Evolutionary conservation across 2,329 filamentous ascomycete genomes (phyloP).

Genomic region (Plectosphaerella cucumerina): DNA sequence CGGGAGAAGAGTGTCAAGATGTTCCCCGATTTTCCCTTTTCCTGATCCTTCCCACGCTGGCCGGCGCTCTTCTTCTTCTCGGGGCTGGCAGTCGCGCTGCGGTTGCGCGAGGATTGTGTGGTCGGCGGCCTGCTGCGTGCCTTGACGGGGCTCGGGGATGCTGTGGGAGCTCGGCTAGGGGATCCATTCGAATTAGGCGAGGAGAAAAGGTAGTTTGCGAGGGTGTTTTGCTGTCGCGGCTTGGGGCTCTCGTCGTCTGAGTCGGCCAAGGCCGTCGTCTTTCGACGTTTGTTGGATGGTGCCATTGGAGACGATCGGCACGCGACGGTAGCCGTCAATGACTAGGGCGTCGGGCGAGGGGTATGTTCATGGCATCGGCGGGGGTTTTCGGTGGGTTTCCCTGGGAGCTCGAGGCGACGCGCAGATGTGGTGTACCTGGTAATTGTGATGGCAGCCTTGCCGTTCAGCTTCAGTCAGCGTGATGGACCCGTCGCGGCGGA

Average conservation of each 20-base stretch:
- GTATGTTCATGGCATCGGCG: neutral
- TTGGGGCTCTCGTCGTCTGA: slow-evolving; percentile 48
- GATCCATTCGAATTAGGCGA: slow-evolving; percentile 39
- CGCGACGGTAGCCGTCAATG: neutral
- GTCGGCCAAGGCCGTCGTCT: slow-evolving; percentile 48
- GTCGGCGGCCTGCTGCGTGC: slow-evolving; percentile 22
- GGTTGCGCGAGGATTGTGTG: slow-evolving; percentile 20
- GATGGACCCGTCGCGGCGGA: too few species aligned
- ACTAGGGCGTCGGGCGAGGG: neutral
- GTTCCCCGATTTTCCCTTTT: slow-evolving; percentile 52
- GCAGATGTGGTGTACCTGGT: neutral
- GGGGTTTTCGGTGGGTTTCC: neutral
- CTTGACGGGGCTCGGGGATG: slow-evolving; percentile 39
- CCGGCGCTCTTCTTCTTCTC: slow-evolving; percentile 37
- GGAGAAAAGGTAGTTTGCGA: slow-evolving; percentile 50
- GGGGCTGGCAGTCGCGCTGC: slow-evolving; percentile 41
- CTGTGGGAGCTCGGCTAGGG: slow-evolving; percentile 23
- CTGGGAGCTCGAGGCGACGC: neutral
- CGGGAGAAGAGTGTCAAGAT: slow-evolving; percentile 58
- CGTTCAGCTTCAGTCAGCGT: too few species aligned
- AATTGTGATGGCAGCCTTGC: too few species aligned
- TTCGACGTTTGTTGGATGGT: slow-evolving; percentile 55
- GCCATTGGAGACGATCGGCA: slow-evolving; percentile 37
- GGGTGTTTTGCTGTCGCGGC: slow-evolving; percentile 34
- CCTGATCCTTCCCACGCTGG: slow-evolving; percentile 31